Evolutionary conservation across 2,329 filamentous ascomycete species (phyloP).

Genomic region (Fusarium illudens): DNA sequence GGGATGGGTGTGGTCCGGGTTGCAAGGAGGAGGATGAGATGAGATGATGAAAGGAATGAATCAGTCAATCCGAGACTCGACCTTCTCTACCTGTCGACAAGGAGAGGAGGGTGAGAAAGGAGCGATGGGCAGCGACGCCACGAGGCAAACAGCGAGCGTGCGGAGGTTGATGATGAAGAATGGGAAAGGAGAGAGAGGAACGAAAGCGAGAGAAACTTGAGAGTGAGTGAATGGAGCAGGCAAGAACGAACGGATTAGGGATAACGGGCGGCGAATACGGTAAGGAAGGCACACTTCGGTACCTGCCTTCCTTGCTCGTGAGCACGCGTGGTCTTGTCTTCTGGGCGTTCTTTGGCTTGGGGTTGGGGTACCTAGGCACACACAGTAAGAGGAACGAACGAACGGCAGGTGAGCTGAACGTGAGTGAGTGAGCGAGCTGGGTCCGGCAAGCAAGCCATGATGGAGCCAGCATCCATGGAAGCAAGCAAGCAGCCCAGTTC

Average conservation of each 20-base stretch:
- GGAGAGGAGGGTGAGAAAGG: conserved; percentile 18
- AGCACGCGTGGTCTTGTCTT: not conserved
- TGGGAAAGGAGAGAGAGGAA: conserved; percentile 19
- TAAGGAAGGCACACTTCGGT: conserved; percentile 15
- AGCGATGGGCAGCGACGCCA: conserved; percentile 17
- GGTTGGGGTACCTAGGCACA: not conserved
- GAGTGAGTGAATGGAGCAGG: conserved; percentile 3
- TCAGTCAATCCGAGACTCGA: conserved; percentile 14
- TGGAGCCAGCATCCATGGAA: too few relatives aligned
- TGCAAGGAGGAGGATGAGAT: conserved; percentile 26
- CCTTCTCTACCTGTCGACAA: conserved; percentile 12
- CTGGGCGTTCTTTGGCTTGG: not conserved
- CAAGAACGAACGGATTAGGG: conserved; percentile 24
- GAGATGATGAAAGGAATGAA: conserved; percentile 29
- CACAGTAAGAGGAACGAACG: not conserved
- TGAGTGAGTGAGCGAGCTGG: conserved; percentile 16
- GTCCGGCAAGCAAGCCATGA: conserved; percentile 1
- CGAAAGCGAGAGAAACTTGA: conserved; percentile 6
- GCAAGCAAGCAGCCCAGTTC: too few relatives aligned
- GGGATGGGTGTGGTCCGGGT: conserved; percentile 20
- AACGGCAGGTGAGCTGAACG: not conserved
- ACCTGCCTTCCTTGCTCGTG: not conserved
- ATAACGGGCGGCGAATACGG: conserved; percentile 26
- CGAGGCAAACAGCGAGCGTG: conserved; percentile 23
- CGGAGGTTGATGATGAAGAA: conserved; percentile 17